These are phyloP conservation scores for Yarrowia sp. DNA, from an alignment of 805 yeast genomes.

Conservation along the genomic window DNA sequence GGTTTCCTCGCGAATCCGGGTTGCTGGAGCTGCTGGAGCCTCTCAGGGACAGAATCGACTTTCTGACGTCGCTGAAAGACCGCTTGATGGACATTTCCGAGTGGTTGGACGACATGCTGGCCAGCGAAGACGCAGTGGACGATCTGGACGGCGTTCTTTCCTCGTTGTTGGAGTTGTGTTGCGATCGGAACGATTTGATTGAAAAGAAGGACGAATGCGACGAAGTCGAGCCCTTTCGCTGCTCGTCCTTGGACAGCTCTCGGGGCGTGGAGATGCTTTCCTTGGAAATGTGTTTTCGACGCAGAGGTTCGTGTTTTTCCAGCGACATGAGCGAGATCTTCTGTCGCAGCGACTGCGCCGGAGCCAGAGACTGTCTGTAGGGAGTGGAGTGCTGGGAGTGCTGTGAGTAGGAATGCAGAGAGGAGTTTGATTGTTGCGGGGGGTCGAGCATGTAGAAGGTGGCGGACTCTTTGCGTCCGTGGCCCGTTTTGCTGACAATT, in stretches of 20 bases:
- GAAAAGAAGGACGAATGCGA: slow-evolving; percentile 34
- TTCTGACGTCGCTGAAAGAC: slow-evolving; percentile 39
- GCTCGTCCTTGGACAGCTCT: slow-evolving; percentile 15
- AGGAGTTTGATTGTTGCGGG: slow-evolving; percentile 6
- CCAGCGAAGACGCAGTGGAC: slow-evolving; percentile 38
- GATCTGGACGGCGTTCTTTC: slow-evolving; percentile 34
- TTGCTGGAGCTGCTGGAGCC: slow-evolving; percentile 29
- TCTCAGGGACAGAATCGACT: slow-evolving; percentile 36
- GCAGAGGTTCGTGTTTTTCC: slow-evolving; percentile 31
- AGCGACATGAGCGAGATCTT: slow-evolving; percentile 33
- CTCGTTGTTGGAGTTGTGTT: slow-evolving; percentile 15
- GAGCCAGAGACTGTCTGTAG: slow-evolving; percentile 14
- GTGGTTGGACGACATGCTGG: slow-evolving; percentile 31
- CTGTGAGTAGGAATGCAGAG: slow-evolving; percentile 1
- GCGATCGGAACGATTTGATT: slow-evolving; percentile 34
- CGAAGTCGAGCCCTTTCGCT: slow-evolving; percentile 33
- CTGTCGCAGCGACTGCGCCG: slow-evolving; percentile 22
- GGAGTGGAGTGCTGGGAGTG: slow-evolving; percentile 11
- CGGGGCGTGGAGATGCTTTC: slow-evolving; percentile 30
- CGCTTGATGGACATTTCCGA: slow-evolving; percentile 41
- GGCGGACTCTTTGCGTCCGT: slow-evolving; percentile 24
- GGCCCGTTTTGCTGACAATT: slow-evolving; percentile 11
- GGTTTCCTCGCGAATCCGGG: slow-evolving; percentile 30
- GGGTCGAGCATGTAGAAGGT: slow-evolving; percentile 38
- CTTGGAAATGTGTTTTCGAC: slow-evolving; percentile 30